These are phyloP conservation scores for Dimocarpus longan DNA, from an alignment of 345 rosid genomes.

Conservation along the genomic window DNA sequence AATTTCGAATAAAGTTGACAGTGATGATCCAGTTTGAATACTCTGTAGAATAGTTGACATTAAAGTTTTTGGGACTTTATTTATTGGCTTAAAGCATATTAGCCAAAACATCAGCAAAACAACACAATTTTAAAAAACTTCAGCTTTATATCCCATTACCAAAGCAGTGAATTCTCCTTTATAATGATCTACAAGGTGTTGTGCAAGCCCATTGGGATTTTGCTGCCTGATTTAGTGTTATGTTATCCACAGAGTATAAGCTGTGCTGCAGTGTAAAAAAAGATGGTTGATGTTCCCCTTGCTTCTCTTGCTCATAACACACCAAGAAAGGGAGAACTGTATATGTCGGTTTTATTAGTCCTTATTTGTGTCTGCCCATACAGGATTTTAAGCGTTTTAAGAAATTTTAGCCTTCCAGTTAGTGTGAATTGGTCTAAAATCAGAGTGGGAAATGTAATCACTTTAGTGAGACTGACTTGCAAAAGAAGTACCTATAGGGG, in stretches of 20 bases:
- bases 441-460: not conserved
- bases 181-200: not conserved
- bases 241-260: not conserved
- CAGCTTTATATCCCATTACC: too few relatives aligned
- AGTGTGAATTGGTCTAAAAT: not conserved
- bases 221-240: not conserved
- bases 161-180: not conserved
- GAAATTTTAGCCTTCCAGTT: not conserved
- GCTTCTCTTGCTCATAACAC: not conserved
- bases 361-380: not conserved
- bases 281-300: not conserved
- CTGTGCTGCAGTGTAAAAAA: not conserved
- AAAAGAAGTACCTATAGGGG: not conserved
- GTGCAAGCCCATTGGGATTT: not conserved
- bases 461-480: not conserved
- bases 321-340: not conserved
- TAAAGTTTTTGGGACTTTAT: constrained; percentile 3
- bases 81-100: not conserved
- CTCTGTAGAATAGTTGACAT: constrained; percentile 11
- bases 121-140: too few relatives aligned
- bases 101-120: too few relatives aligned
- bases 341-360: not conserved
- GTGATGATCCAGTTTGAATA: not conserved
- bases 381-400: too few relatives aligned
- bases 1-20: not conserved